Evolutionary conservation across 768 basidiomycete genomes (phyloP).

Genomic region (Exidia glandulosa): DNA sequence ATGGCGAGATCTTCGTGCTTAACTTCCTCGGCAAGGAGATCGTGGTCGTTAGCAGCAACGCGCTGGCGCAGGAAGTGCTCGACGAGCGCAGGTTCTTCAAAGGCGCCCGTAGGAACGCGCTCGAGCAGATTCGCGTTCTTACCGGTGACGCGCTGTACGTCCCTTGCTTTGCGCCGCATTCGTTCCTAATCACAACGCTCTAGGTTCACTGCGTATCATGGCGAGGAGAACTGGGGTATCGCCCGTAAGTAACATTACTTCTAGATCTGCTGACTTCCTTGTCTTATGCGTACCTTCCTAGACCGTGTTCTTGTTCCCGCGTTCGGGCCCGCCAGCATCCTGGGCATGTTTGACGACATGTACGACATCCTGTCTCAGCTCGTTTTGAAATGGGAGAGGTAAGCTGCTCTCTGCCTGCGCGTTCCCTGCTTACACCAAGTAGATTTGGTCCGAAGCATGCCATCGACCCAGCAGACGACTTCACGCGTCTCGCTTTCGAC

Average conservation of each 20-base stretch:
- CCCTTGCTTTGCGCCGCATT: not conserved
- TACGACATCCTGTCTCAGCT: conserved; percentile 33
- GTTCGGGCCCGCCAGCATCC: conserved; percentile 31
- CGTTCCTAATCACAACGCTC: not conserved
- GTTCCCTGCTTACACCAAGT: not conserved
- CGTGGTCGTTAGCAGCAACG: conserved; percentile 25
- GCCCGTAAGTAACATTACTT: too few species aligned
- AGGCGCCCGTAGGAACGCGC: conserved; percentile 18
- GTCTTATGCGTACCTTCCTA: not conserved
- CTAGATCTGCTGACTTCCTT: not conserved
- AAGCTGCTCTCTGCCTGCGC: not conserved
- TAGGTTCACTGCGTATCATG: conserved; percentile 14
- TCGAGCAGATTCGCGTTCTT: conserved; percentile 25
- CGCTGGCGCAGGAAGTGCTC: conserved; percentile 29
- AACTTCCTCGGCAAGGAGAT: too few species aligned
- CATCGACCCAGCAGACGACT: conserved; percentile 36
- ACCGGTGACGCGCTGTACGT: conserved; percentile 26
- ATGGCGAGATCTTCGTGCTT: too few species aligned
- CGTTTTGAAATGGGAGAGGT: conserved; percentile 34
- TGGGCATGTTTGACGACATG: conserved; percentile 39
- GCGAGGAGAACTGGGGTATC: conserved; percentile 36
- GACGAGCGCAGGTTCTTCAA: conserved; percentile 35
- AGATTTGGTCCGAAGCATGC: conserved; percentile 32
- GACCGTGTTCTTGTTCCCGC: conserved; percentile 30
- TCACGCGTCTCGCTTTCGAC: conserved; percentile 37